Conservation (phyloP, 495 filamentous ascomycete genomes). For the Annulohypoxylon stygium region DNA sequence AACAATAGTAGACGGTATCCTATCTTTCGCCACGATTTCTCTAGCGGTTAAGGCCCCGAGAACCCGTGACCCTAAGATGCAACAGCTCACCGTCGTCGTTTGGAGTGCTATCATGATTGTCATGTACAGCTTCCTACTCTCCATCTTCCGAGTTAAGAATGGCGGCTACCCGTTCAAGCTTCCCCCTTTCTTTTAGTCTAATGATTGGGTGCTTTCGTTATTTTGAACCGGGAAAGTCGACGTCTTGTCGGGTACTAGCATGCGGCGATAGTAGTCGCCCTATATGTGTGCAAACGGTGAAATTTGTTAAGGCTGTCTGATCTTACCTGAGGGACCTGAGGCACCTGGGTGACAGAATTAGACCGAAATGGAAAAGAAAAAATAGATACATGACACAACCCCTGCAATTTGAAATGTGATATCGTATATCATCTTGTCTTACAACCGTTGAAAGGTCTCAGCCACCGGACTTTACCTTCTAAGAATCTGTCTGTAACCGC, state of each 20-base stretch:
- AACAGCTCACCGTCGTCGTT: conserved; percentile 83
- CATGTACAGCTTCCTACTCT: conserved; percentile 94
- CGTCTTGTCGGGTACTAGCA: not conserved
- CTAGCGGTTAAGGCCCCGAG: conserved; percentile 92
- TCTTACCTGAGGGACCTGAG: not conserved
- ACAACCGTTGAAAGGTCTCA: not conserved
- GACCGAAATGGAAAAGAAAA: conserved; percentile 11
- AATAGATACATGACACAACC: not conserved
- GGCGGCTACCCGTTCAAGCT: conserved; percentile 94
- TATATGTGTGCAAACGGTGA: conserved; percentile 6
- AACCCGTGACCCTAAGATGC: conserved; percentile 79
- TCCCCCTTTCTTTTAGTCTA: conserved; percentile 77
- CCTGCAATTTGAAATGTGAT: not conserved
- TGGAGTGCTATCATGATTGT: conserved; percentile 84
- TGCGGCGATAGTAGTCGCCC: not conserved
- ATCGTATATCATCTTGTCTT: not conserved
- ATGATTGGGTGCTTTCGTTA: no score
- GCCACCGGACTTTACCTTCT: not conserved
- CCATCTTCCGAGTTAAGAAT: conserved; percentile 94
- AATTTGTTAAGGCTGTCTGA: not conserved
- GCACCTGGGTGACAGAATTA: no score
- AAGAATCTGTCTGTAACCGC: not conserved
- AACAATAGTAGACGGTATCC: conserved; percentile 79
- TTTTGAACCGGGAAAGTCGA: not conserved
- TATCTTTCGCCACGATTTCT: conserved; percentile 90